These are phyloP conservation scores for Lithohypha guttulata DNA, from an alignment of 2,329 filamentous ascomycete genomes.

Conservation along the genomic window DNA sequence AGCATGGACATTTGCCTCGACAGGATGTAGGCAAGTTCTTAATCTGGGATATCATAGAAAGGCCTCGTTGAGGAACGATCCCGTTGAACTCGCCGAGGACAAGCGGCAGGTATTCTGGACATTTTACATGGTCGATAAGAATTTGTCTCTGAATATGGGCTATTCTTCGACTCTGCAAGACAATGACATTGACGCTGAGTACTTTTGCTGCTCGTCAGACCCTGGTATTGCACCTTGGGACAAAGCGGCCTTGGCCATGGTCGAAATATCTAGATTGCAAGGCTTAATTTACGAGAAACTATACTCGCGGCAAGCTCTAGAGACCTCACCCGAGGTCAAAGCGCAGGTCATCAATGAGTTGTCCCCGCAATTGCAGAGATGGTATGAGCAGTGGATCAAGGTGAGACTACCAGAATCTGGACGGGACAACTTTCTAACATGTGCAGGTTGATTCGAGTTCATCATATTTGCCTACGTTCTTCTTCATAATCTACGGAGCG, in stretches of 20 bases:
- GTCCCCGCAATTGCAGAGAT: slow-evolving; percentile 20
- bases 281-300: slow-evolving; percentile 23
- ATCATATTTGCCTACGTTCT: slow-evolving; percentile 1
- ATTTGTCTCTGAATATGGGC: slow-evolving; percentile 22
- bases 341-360: slow-evolving; percentile 17
- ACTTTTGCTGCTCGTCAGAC: slow-evolving; percentile 18
- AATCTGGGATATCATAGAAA: slow-evolving; percentile 19
- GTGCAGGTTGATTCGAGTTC: neutral
- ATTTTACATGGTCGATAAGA: slow-evolving; percentile 23
- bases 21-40: slow-evolving; percentile 23
- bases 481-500: slow-evolving; percentile 3
- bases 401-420: slow-evolving; percentile 11
- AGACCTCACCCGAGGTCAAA: slow-evolving; percentile 13
- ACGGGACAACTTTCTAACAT: neutral
- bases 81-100: slow-evolving; percentile 14
- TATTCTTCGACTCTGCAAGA: slow-evolving; percentile 23
- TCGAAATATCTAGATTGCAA: slow-evolving; percentile 21
- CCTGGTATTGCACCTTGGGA: slow-evolving; percentile 21
- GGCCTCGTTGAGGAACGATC: slow-evolving; percentile 15
- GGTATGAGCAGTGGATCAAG: slow-evolving; percentile 19
- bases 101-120: slow-evolving; percentile 24
- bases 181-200: slow-evolving; percentile 22
- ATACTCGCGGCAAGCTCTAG: slow-evolving; percentile 19
- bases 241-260: slow-evolving; percentile 20
- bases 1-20: slow-evolving; percentile 22